These are phyloP conservation scores for Fusarium fracticaudum DNA, from an alignment of 2,329 filamentous ascomycete species.

Conservation along the genomic window DNA sequence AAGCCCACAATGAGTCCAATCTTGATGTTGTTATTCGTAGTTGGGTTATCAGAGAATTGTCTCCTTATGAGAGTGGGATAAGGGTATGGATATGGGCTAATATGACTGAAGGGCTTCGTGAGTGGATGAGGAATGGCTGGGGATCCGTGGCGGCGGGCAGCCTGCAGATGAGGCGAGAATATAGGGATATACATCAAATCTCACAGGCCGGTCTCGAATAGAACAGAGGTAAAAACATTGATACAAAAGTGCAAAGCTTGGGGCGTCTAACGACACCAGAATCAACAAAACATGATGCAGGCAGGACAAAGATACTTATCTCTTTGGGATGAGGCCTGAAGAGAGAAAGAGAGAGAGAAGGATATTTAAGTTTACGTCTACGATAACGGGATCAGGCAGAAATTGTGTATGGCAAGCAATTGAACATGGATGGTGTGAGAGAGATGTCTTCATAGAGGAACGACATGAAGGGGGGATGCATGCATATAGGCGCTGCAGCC, in stretches of 20 bases:
- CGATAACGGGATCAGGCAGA: conserved; percentile 13
- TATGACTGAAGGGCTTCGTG: conserved; percentile 4
- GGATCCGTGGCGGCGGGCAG: conserved; percentile 17
- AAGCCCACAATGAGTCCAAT: conserved; percentile 57
- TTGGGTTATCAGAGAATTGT: conserved; percentile 41
- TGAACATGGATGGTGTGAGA: conserved; percentile 33
- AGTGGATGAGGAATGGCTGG: conserved; percentile 1
- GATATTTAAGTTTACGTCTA: conserved; percentile 34
- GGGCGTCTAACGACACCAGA: conserved; percentile 23
- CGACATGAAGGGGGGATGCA: conserved; percentile 21
- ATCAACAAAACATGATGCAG: conserved; percentile 16
- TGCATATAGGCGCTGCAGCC: conserved; percentile 42
- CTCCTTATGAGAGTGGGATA: conserved; percentile 24
- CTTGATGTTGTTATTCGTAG: conserved; percentile 51
- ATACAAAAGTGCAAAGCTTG: conserved; percentile 16
- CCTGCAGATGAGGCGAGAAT: conserved; percentile 18
- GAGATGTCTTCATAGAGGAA: conserved; percentile 13
- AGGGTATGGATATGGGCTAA: neutral
- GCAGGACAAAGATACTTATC: conserved; percentile 5
- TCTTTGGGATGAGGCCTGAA: conserved; percentile 17
- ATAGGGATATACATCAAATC: conserved; percentile 48
- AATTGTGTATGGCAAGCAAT: neutral
- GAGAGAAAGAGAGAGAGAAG: neutral
- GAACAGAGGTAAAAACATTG: conserved; percentile 13
- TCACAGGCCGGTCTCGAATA: neutral